Conservation (phyloP, 2,329 filamentous ascomycete species). For the Trichoderma sp. region DNA sequence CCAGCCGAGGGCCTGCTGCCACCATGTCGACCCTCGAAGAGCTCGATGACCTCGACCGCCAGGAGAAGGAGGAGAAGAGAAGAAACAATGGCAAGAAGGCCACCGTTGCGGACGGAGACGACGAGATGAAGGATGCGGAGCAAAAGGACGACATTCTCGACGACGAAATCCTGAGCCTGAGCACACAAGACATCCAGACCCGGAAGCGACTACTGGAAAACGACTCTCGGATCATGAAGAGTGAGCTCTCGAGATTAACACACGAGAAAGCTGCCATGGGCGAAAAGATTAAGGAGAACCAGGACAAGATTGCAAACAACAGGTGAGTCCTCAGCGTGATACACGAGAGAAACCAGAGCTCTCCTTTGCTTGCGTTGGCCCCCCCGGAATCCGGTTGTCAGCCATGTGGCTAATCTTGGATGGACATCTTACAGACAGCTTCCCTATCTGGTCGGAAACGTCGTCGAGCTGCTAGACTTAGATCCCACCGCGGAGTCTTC, state of each 20-base stretch:
- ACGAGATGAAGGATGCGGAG: conserved; percentile 87
- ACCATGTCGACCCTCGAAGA: conserved; percentile 89
- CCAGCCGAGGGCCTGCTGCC: conserved; percentile 17
- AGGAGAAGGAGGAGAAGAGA: conserved; percentile 71
- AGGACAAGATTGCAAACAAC: conserved; percentile 99
- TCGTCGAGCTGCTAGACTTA: conserved; percentile 94
- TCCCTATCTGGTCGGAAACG: conserved; percentile 96
- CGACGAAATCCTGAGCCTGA: conserved; percentile 88
- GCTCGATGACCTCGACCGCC: conserved; percentile 84
- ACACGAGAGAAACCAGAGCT: background rate
- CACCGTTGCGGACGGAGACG: conserved; percentile 55
- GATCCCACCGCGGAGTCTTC: conserved; percentile 95
- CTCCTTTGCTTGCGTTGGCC: background rate
- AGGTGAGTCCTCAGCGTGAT: conserved; percentile 58
- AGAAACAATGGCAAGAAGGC: conserved; percentile 46
- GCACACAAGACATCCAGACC: conserved; percentile 92
- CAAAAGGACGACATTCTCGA: conserved; percentile 83
- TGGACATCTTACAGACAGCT: conserved; percentile 68
- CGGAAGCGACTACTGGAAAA: conserved; percentile 92
- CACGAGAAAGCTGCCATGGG: conserved; percentile 96
- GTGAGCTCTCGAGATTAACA: conserved; percentile 88
- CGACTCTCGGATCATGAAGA: conserved; percentile 97
- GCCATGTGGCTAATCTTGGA: conserved; percentile 19
- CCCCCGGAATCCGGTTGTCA: background rate
- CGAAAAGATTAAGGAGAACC: conserved; percentile 98